A percentile compares a stretch with the other conserved stretches of the same genome.
Conservation (phyloP, 1,284 basidiomycete species). For the Schizophyllum commune region DNA sequence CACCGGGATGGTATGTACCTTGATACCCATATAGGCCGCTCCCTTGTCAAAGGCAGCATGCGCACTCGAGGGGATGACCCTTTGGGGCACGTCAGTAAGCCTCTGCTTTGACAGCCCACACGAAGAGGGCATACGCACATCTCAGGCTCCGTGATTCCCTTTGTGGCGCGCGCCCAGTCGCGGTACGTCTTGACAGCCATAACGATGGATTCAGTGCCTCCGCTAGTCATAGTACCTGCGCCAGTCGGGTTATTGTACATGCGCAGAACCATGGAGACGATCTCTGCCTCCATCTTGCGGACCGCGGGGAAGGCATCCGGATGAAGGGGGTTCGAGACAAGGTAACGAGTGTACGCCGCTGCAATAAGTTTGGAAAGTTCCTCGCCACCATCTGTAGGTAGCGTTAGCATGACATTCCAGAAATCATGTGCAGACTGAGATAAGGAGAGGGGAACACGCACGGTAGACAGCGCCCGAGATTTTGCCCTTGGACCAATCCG, state of each 20-base stretch:
- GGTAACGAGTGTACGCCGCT: constrained; percentile 63
- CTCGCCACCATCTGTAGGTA: constrained; percentile 65
- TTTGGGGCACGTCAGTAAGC: constrained; percentile 19
- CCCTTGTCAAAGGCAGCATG: constrained; percentile 97
- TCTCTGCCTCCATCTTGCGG: constrained; percentile 96
- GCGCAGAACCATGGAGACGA: constrained; percentile 89
- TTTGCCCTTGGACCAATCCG: constrained; percentile 69
- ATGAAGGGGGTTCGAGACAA: constrained; percentile 86
- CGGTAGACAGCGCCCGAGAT: constrained; percentile 87
- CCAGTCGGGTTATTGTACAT: constrained; percentile 82
- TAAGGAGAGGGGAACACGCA: constrained; percentile 25
- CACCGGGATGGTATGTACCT: constrained; percentile 86
- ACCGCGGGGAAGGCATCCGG: constrained; percentile 94
- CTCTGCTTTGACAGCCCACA: too few species aligned
- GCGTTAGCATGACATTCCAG: background rate
- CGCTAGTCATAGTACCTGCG: constrained; percentile 89
- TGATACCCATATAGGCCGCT: constrained; percentile 86
- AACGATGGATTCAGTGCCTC: constrained; percentile 94
- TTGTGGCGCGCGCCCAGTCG: constrained; percentile 83
- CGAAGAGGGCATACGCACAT: constrained; percentile 50
- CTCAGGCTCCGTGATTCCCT: constrained; percentile 88
- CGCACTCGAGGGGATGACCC: constrained; percentile 79
- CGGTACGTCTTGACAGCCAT: constrained; percentile 93
- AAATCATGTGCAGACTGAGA: background rate
- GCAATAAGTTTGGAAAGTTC: constrained; percentile 71